phyloP scores from a whole-genome alignment of 1,284 basidiomycete genomes.

The Inonotus hispidus region DNA sequence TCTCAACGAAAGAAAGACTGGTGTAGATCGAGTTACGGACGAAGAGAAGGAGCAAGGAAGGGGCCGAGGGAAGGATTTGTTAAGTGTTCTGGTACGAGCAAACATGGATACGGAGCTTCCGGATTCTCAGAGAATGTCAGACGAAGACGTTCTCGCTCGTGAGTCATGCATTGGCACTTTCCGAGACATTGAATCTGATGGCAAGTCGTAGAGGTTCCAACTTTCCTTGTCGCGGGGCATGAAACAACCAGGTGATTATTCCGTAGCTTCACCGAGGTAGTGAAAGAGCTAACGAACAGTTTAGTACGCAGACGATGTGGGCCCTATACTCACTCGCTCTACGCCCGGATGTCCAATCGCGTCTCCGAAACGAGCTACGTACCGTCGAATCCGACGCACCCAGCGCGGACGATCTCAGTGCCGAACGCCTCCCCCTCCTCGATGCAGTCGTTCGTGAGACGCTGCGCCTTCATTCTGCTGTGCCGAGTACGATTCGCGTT shows the following conservation, averaged over 20 bases:
- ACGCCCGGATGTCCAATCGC: conserved; percentile 50
- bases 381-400: conserved; percentile 30
- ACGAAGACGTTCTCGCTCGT: conserved; percentile 74
- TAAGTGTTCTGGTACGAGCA: conserved; percentile 53
- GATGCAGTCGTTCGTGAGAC: conserved; percentile 30
- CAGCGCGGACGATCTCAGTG: conserved; percentile 28
- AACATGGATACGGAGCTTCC: conserved; percentile 58
- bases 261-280: background rate
- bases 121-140: conserved; percentile 55
- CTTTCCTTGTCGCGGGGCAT: conserved; percentile 66
- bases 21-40: conserved; percentile 23
- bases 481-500: conserved; percentile 20
- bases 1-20: conserved; percentile 39
- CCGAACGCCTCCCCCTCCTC: conserved; percentile 26
- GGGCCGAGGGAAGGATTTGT: conserved; percentile 39
- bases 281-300: background rate
- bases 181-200: background rate
- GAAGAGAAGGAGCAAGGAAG: conserved; percentile 28
- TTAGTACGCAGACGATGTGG: conserved; percentile 41
- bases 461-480: conserved; percentile 23
- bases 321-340: conserved; percentile 59
- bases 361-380: conserved; percentile 64
- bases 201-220: conserved; percentile 43
- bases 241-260: conserved; percentile 58
- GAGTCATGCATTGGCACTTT: conserved; percentile 29